Conservation (phyloP, 2,329 filamentous ascomycete genomes). For the Periconia digitata region DNA sequence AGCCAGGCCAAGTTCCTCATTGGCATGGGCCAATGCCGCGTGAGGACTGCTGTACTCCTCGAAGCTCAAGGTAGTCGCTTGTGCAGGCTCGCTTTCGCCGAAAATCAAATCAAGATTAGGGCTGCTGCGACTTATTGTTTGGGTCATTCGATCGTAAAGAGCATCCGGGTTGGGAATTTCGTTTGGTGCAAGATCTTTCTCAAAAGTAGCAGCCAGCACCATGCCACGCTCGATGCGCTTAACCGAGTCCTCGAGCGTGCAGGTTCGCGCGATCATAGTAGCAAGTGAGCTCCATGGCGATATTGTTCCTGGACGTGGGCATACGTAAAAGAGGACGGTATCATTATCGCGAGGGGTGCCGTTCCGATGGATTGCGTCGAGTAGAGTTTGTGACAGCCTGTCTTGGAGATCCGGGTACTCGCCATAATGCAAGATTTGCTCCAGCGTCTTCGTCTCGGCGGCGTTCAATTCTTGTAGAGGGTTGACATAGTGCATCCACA, state of each 20-base stretch:
- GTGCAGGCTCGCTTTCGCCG: slow-evolving; percentile 64
- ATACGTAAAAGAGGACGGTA: slow-evolving; percentile 68
- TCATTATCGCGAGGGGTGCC: slow-evolving; percentile 54
- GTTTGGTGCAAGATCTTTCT: slow-evolving; percentile 53
- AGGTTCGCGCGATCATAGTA: slow-evolving; percentile 90
- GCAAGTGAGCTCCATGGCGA: slow-evolving; percentile 98
- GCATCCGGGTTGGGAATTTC: slow-evolving; percentile 66
- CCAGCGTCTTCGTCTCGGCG: slow-evolving; percentile 54
- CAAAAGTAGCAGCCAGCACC: slow-evolving; percentile 68
- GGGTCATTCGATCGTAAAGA: slow-evolving; percentile 94
- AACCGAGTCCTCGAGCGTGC: slow-evolving; percentile 71
- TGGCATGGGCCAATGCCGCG: slow-evolving; percentile 77
- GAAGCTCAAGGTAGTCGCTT: slow-evolving; percentile 74
- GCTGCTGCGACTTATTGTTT: slow-evolving; percentile 67
- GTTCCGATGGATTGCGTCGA: slow-evolving; percentile 53
- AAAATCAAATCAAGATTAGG: slow-evolving; percentile 80
- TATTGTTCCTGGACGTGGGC: slow-evolving; percentile 76
- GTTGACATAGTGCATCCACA: slow-evolving; percentile 56
- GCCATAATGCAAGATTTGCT: slow-evolving; percentile 64
- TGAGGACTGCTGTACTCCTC: slow-evolving; percentile 65
- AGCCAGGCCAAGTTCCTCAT: slow-evolving; percentile 79
- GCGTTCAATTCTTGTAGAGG: slow-evolving; percentile 42
- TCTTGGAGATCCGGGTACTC: slow-evolving; percentile 52
- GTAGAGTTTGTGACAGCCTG: slow-evolving; percentile 46
- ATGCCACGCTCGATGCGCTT: slow-evolving; percentile 86